Base-by-base conservation (phyloP, 106 monocot species). In the Chionographis japonica region DNA sequence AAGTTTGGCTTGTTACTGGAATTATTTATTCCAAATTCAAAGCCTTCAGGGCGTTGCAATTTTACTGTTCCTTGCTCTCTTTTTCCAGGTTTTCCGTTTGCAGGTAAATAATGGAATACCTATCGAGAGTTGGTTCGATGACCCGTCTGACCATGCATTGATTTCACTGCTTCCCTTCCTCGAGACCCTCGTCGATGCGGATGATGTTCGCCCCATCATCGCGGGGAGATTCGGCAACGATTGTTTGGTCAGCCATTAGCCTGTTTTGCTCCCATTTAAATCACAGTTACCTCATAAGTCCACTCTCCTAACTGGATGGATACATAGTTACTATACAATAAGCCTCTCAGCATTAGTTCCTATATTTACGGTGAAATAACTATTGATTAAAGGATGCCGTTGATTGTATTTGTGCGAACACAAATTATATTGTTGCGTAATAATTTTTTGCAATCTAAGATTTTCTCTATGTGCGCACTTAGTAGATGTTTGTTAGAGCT, bases 101-200 rank as follows among this genome's bases (percentile, higher is more conserved):
- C 87, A 94, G 90, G 84, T 87, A 63, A 86, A 87, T 71, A 90
- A 90, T 51, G 90, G 84, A 5, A 87, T 94, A 56, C 90, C 90
- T 17, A 87, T 94, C 37, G 75, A 81, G 84, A 94, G 90, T 55
- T 90, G 86, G 94, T 94, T 84, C 62, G 87, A 83, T 41, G 90
- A 94, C 46, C 86, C 84, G 52, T 73, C 75, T 40, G 94, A 94
- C 71, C 65, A 64, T 54, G 89, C 78, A 69, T 75, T 90, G 20
- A 36, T 94, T 46, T 67, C 79, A 50, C 57, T 93, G 53, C 81
- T 93, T 72, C 93, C 86, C 10, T 90, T 94, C 64, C 78, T 93
- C 4, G 92, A 88, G 59, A 78, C 68, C 52, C 70, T 94, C 15
- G 84, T 50, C 6, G 66, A 84, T 62, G 84, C 73, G 6, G 90